Evolutionary conservation across 176 grass and related monocot species (phyloP).

Genomic region (Raddia guianensis): DNA sequence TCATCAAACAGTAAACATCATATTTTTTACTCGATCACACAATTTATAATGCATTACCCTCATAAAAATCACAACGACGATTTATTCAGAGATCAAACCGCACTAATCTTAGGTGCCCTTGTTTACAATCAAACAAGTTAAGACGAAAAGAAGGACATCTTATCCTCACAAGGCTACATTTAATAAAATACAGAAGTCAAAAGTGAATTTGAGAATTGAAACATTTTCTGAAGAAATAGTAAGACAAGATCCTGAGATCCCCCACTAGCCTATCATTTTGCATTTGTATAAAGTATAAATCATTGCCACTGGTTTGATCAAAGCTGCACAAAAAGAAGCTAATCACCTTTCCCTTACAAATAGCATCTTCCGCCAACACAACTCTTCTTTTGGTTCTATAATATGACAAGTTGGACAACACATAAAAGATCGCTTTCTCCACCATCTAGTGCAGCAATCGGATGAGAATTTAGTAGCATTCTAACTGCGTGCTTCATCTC

Average conservation of each 20-base stretch:
- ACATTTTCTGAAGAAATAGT: not conserved
- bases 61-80: not conserved
- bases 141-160: too few relatives aligned
- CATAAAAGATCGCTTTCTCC: not conserved
- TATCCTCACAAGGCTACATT: not conserved
- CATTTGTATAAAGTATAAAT: not conserved
- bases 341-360: not conserved
- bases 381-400: not conserved
- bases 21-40: not conserved
- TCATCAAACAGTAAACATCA: not conserved
- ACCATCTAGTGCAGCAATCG: not conserved
- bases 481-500: slow-evolving; percentile 1
- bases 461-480: not conserved
- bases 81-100: not conserved
- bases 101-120: not conserved
- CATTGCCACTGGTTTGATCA: not conserved
- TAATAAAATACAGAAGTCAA: not conserved
- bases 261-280: not conserved
- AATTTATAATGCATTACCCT: not conserved
- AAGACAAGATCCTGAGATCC: not conserved
- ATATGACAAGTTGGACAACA: not conserved
- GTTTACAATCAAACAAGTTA: too few relatives aligned
- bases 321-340: not conserved
- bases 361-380: not conserved
- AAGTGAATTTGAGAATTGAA: not conserved